Percentiles rank a stretch among this genome's conserved stretches.
Evolutionary conservation across 345 rosid species (phyloP).

Genomic region (Laguncularia racemosa): DNA sequence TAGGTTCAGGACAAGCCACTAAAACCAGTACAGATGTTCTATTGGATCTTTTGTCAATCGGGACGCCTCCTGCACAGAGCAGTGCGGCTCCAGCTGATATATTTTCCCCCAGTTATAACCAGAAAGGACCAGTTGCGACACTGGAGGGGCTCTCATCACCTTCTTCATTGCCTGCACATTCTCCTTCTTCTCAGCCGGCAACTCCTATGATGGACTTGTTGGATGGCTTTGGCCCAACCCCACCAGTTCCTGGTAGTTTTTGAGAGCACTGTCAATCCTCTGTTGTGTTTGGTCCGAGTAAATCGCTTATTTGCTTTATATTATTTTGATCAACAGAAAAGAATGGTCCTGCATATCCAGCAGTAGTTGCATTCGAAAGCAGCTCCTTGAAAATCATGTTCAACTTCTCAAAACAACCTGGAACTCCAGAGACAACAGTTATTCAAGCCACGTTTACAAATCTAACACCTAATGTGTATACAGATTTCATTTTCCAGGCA

Average conservation of each 20-base stretch:
- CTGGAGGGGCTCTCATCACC: conserved; percentile 47
- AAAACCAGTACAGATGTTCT: conserved; percentile 76
- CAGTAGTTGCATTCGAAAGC: conserved; percentile 80
- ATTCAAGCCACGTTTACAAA: conserved; percentile 75
- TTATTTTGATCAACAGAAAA: conserved; percentile 36
- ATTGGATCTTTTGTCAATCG: conserved; percentile 83
- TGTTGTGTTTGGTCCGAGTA: conserved; percentile 8
- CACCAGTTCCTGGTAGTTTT: conserved; percentile 53
- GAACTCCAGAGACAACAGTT: conserved; percentile 53
- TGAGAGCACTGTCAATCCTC: conserved; percentile 6
- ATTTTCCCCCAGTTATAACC: conserved; percentile 41
- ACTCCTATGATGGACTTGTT: conserved; percentile 66
- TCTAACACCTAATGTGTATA: conserved; percentile 47
- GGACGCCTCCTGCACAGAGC: conserved; percentile 55
- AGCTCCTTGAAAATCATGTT: conserved; percentile 70
- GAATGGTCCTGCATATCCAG: conserved; percentile 70
- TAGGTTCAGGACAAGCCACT: conserved; percentile 55
- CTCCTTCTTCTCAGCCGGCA: conserved; percentile 39
- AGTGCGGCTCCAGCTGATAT: conserved; percentile 49
- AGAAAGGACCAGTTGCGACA: conserved; percentile 26
- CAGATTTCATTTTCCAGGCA: conserved; percentile 90
- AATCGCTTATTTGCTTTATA: not conserved
- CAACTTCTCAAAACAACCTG: conserved; percentile 70
- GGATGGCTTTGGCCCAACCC: conserved; percentile 68
- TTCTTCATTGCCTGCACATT: conserved; percentile 25